These are phyloP conservation scores for Cymbopogon flexuosus DNA, from an alignment of 202 grass and related monocot genomes.

Conservation along the genomic window DNA sequence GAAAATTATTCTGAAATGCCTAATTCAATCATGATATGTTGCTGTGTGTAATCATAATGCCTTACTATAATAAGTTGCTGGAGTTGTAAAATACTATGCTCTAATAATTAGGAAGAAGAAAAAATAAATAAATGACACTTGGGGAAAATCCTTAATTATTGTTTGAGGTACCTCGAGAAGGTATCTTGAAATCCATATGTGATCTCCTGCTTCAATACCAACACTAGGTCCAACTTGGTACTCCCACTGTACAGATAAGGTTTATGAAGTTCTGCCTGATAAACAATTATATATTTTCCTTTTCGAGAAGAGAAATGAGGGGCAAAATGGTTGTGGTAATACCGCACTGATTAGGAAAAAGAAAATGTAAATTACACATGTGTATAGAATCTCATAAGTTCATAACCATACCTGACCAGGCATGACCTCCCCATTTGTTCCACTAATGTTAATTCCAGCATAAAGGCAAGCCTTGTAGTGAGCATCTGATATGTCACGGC, in stretches of 20 bases:
- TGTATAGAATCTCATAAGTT: background rate
- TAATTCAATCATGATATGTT: background rate
- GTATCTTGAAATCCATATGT: slow-evolving; percentile 97
- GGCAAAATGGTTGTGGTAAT: background rate
- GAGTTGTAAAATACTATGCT: background rate
- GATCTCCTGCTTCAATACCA: slow-evolving; percentile 91
- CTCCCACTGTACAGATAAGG: slow-evolving; percentile 83
- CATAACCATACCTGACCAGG: slow-evolving; percentile 67
- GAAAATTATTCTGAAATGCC: background rate
- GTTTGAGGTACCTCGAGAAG: slow-evolving; percentile 80
- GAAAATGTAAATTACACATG: background rate
- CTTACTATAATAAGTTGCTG: background rate
- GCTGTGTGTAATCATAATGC: background rate
- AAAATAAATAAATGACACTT: background rate
- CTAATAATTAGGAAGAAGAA: background rate
- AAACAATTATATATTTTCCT: background rate
- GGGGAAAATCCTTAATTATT: background rate
- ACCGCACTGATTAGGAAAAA: background rate
- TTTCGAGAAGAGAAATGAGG: background rate
- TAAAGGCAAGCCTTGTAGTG: slow-evolving; percentile 98
- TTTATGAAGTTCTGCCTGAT: slow-evolving; percentile 22
- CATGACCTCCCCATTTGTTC: slow-evolving; percentile 99
- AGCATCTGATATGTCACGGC: slow-evolving; percentile 97
- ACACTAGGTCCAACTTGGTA: slow-evolving; percentile 99
- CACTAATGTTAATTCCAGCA: slow-evolving; percentile 96